Base-by-base conservation (phyloP, 179 eudicot genomes). In the Carnegiea gigantea region DNA sequence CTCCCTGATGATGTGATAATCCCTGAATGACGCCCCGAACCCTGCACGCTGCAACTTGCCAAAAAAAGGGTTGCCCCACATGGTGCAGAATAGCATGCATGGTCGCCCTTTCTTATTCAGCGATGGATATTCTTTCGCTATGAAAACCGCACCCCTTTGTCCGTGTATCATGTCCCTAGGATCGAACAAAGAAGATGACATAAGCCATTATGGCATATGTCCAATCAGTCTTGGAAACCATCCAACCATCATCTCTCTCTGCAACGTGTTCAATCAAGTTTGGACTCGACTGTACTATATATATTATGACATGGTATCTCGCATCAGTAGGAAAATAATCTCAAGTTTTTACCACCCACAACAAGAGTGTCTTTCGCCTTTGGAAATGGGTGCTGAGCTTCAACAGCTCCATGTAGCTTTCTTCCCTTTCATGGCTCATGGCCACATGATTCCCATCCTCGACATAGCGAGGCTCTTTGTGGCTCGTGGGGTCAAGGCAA, bases 351-450 rank as follows among this genome's bases (percentile, higher is more conserved):
- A 48, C 43, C 43, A 38, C 43, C 60, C 60, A 54, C 68, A n/a
- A 62, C 7, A 62, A 62, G 24, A 21, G 21, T 15, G 26, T 21
- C 21, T 28, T n/a, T 62, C 5, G 6, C 68, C 15, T 70, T 26
- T 14, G 43, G 23, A 43, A 43, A 73, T 73, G 77, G 77, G 76
- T n/a, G 23, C 26, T 17, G 15, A 43, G 49, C 15, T 54, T 38
- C 76, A 73, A 73, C 33, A 73, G 18, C 36, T 73, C 33, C 77
- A 73, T 73, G 77, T 73, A 44, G 57, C 30, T 44, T 73, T 73
- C 59, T 73, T 73, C 77, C 77, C 77, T 23, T 73, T 73, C 57
- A 43, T 73, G 77, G 77, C 77, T 15, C 57, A n/a, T 23, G 54
- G 77, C 59, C 77, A 73, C 59, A 48, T 73, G 77, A 73, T 73